Evolutionary conservation across 257 asterid species (phyloP).

Genomic region (Salvia rosmarinus): DNA sequence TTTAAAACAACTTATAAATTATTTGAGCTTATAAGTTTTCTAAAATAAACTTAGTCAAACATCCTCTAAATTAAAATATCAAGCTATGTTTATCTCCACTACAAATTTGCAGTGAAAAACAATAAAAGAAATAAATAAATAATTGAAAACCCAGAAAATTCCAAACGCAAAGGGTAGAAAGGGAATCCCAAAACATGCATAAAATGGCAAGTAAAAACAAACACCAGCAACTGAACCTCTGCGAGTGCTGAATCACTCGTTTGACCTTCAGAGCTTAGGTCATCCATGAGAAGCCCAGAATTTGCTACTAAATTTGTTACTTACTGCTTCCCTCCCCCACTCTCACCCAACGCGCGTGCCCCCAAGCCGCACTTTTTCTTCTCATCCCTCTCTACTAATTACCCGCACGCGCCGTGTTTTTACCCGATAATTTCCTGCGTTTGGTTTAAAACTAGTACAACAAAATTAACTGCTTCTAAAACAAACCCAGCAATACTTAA

Average conservation of each 20-base stretch:
- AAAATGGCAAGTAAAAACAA: conserved; percentile 56
- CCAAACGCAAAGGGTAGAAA: conserved; percentile 30
- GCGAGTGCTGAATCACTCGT: conserved; percentile 53
- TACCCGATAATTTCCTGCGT: neutral
- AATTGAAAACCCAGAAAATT: neutral
- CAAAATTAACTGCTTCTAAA: conserved; percentile 54
- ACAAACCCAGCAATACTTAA: conserved; percentile 41
- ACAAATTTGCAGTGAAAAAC: conserved; percentile 17
- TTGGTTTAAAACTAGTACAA: conserved; percentile 26
- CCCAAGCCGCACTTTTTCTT: neutral
- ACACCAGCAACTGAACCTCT: conserved; percentile 49
- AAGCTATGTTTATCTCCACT: conserved; percentile 33
- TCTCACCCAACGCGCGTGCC: conserved; percentile 34
- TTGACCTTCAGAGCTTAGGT: conserved; percentile 53
- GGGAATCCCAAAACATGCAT: neutral
- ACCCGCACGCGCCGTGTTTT: conserved; percentile 25
- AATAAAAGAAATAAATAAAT: neutral
- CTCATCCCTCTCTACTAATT: neutral
- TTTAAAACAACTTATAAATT: no score
- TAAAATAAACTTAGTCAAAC: no score
- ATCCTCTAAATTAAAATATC: neutral
- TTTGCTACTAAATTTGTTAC: conserved; percentile 49
- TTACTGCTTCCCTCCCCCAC: conserved; percentile 25
- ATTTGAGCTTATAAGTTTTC: no score
- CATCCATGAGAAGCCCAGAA: conserved; percentile 38